Conservation (phyloP, 2,329 filamentous ascomycete species). For the Chalaropsis thielavioides region DNA sequence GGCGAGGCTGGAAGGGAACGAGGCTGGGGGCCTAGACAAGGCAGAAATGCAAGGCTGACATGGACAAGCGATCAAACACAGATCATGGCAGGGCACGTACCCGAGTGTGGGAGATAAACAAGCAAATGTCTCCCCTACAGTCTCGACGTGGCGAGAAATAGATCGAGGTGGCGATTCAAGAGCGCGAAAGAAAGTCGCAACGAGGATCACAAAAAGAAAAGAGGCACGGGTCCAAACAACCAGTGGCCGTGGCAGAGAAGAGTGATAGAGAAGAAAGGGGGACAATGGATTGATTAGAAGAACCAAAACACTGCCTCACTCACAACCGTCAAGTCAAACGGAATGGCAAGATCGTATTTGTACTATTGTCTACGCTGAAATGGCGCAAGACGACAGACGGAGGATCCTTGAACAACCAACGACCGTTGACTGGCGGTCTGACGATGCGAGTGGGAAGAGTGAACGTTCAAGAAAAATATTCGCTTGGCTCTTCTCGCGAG, state of each 20-base stretch:
- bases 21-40: too few relatives aligned
- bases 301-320: slow-evolving; percentile 15
- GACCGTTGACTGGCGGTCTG: slow-evolving; percentile 18
- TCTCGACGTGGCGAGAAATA: slow-evolving; percentile 5
- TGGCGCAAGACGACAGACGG: slow-evolving; percentile 17
- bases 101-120: slow-evolving; percentile 83
- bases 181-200: slow-evolving; percentile 23
- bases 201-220: too few relatives aligned
- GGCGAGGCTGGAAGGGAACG: too few relatives aligned
- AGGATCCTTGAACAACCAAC: slow-evolving; percentile 16
- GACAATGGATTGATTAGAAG: neutral
- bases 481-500: slow-evolving; percentile 18
- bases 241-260: neutral
- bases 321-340: slow-evolving; percentile 18
- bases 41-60: neutral
- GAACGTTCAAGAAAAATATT: slow-evolving; percentile 16
- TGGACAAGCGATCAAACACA: slow-evolving; percentile 17
- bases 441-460: slow-evolving; percentile 18
- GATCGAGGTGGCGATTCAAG: slow-evolving; percentile 5
- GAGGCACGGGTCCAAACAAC: too few relatives aligned
- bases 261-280: neutral
- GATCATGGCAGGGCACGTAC: slow-evolving; percentile 30
- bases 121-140: slow-evolving; percentile 87
- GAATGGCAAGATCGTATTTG: slow-evolving; percentile 17
- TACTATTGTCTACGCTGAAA: slow-evolving; percentile 18